These are phyloP conservation scores for Biscogniauxia mediterranea DNA, from an alignment of 2,329 filamentous ascomycete genomes.

Conservation along the genomic window DNA sequence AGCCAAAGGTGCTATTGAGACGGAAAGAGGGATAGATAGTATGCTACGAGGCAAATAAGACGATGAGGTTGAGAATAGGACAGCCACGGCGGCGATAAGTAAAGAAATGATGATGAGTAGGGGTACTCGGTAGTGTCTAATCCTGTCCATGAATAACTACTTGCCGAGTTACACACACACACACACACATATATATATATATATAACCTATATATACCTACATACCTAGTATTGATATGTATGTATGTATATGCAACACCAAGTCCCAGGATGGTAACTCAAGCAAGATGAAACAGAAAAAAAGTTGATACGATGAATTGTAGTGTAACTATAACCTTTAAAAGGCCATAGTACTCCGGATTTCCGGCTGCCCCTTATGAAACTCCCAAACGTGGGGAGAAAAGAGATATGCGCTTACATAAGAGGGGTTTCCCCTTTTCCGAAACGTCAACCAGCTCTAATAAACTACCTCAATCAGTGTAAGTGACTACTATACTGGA, in stretches of 20 bases:
- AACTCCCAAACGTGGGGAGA: too few species aligned
- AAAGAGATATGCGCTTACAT: background rate
- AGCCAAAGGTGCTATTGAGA: conserved; percentile 11
- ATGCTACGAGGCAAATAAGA: conserved; percentile 15
- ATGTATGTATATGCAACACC: background rate
- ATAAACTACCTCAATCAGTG: too few species aligned
- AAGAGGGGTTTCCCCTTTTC: background rate
- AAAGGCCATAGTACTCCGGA: too few species aligned
- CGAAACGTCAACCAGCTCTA: too few species aligned
- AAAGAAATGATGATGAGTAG: conserved; percentile 21
- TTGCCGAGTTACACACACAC: background rate
- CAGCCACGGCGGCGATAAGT: conserved; percentile 25
- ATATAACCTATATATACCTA: too few species aligned
- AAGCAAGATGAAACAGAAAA: too few species aligned
- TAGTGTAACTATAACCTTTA: too few species aligned
- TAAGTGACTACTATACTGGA: background rate
- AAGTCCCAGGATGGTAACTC: too few species aligned
- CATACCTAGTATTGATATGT: too few species aligned
- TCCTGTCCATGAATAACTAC: conserved; percentile 10
- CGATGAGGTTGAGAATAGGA: conserved; percentile 21
- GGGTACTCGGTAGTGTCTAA: conserved; percentile 8
- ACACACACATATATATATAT: too few species aligned
- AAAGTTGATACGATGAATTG: too few species aligned
- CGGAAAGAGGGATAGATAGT: conserved; percentile 15
- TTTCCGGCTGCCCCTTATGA: too few species aligned